These are phyloP conservation scores for Lasiosphaeria hispida DNA, from an alignment of 495 filamentous ascomycete species.

Conservation along the genomic window DNA sequence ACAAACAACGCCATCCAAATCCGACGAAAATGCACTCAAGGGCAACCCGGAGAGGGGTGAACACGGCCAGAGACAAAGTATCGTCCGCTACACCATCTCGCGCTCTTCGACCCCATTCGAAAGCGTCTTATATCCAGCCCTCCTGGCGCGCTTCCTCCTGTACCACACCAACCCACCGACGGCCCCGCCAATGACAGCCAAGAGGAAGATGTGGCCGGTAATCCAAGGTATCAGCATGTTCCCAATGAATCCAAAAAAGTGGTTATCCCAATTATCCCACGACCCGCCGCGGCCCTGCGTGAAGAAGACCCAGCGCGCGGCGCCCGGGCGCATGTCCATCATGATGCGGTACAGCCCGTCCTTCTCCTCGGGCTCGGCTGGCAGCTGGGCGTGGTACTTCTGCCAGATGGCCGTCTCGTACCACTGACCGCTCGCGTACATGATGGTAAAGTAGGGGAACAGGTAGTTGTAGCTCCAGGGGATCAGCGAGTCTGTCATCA, in stretches of 20 bases:
- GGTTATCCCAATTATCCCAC: conserved; percentile 35
- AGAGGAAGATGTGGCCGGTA: too few species aligned
- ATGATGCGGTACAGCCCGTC: conserved; percentile 25
- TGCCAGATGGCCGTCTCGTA: conserved; percentile 82
- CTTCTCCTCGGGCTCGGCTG: conserved; percentile 2
- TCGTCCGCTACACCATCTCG: too few species aligned
- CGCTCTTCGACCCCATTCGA: too few species aligned
- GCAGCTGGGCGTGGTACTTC: conserved; percentile 47
- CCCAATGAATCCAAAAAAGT: conserved; percentile 11
- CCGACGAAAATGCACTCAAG: too few species aligned
- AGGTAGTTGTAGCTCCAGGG: conserved; percentile 72
- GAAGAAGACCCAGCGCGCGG: conserved; percentile 39
- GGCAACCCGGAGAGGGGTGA: too few species aligned
- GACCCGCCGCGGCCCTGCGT: conserved; percentile 31
- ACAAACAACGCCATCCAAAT: too few species aligned
- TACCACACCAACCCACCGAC: too few species aligned
- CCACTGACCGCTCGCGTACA: conserved; percentile 78
- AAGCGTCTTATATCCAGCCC: too few species aligned
- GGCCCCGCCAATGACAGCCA: too few species aligned
- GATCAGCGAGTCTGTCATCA: conserved; percentile 66
- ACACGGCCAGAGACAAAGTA: too few species aligned
- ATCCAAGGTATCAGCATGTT: conserved; percentile 10
- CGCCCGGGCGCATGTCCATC: conserved; percentile 32
- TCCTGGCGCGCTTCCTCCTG: too few species aligned
- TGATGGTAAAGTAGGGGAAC: conserved; percentile 81